Evolutionary conservation across 1,284 basidiomycete genomes (phyloP).

Genomic region (Hymenochaete sp.): DNA sequence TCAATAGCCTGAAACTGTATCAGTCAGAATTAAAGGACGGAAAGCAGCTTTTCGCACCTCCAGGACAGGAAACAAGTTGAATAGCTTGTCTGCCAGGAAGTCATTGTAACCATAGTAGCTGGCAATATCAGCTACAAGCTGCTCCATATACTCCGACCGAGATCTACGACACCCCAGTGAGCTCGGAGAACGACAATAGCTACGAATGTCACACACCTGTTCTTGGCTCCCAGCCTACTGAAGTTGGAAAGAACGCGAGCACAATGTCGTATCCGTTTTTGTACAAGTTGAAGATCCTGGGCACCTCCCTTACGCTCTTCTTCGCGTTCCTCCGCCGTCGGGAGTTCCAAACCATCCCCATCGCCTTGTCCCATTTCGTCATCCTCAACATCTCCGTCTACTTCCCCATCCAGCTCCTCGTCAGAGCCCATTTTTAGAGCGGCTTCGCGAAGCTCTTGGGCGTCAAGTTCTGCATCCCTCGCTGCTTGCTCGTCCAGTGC

Average conservation of each 20-base stretch:
- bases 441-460: conserved; percentile 56
- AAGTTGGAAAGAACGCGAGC: conserved; percentile 77
- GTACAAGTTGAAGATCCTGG: conserved; percentile 75
- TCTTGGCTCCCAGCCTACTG: conserved; percentile 55
- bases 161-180: conserved; percentile 39
- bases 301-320: conserved; percentile 67
- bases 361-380: conserved; percentile 52
- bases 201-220: conserved; percentile 40
- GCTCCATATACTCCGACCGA: conserved; percentile 84
- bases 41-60: conserved; percentile 49
- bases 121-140: conserved; percentile 81
- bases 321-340: conserved; percentile 75
- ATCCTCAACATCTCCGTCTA: conserved; percentile 44
- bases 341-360: conserved; percentile 61
- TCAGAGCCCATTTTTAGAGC: conserved; percentile 29
- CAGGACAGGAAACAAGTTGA: conserved; percentile 86
- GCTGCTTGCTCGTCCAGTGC: conserved; percentile 59
- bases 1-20: conserved; percentile 71
- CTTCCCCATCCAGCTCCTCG: conserved; percentile 33
- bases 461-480: conserved; percentile 61
- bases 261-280: conserved; percentile 83
- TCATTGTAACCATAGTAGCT: conserved; percentile 98
- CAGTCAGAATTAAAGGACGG: conserved; percentile 10
- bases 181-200: conserved; percentile 4
- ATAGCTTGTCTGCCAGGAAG: conserved; percentile 90